Evolutionary conservation across 345 rosid genomes (phyloP), one percentile per base, ranked within the genome.

Genomic region (Arabis hirsuta): DNA sequence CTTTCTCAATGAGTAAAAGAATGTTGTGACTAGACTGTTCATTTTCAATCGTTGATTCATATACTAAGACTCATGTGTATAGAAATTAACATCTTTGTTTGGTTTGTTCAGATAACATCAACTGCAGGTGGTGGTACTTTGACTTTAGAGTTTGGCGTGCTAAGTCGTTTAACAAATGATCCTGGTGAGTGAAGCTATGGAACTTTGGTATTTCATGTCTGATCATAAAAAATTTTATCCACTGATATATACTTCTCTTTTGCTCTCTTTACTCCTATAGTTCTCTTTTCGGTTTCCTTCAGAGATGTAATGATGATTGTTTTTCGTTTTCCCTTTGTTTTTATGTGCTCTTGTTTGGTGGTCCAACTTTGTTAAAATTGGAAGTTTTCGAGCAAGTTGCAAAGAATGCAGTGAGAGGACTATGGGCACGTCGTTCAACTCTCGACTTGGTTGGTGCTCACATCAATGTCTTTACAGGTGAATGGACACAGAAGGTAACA

Each of bases 61-160:
- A 3, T 38, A 34, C 3, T 48, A 51, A 32, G 36, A 61, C 52
- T 51, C 65, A 27, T 54, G 44, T 29, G 19, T 67, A 56, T 32
- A 74, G 24, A 56, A 58, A 48, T 34, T 67, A 59, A 16, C 53
- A 62, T 22, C 45, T 75, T 65, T 81, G 45, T 51, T 57, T 39
- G 72, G 60, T 81, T 67, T 81, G 62, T 83, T 69, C 78, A 95
- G 99, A 85, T 95, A 78, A 95, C 99, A 53, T 91, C 98, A 62
- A 95, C 99, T 9, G 99, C 99, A 47, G 99, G 99, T 71, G 99
- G 99, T 62, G 99, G 96, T 79, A 95, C 99, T 20, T 81, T 95
- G 85, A 91, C 96, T 36, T 85, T 95, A 80, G 99, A 95, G 83
- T 95, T 95, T 57, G 98, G 96, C 54, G 81, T 90, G 69, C 93